Percentiles rank a stretch among this genome's conserved stretches.
Evolutionary conservation across 129 eudicot genomes (phyloP).

Genomic region (Lonicera japonica): DNA sequence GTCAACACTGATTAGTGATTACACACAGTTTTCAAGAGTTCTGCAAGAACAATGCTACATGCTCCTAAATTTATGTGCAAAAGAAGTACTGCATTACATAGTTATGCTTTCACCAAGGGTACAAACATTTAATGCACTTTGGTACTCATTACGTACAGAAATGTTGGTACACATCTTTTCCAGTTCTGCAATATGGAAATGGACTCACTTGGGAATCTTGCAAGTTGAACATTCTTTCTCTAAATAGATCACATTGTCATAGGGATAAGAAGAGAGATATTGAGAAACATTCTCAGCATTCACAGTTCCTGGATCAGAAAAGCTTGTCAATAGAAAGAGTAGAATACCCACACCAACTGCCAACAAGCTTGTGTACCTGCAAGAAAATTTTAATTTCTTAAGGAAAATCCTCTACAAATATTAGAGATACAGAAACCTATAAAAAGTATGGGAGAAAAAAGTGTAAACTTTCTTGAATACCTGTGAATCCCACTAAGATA

Average conservation of each 20-base stretch:
- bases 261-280: conserved; percentile 77
- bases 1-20: conserved; percentile 6
- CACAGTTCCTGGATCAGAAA: conserved; percentile 91
- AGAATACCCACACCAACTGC: conserved; percentile 84
- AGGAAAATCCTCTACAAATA: too few relatives aligned
- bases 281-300: conserved; percentile 61
- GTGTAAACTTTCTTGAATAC: conserved; percentile 24
- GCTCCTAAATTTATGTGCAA: not conserved
- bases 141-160: too few relatives aligned
- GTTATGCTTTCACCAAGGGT: too few relatives aligned
- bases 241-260: conserved; percentile 74
- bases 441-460: not conserved
- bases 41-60: not conserved
- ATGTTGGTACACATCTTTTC: too few relatives aligned
- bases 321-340: conserved; percentile 86
- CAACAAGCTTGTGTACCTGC: conserved; percentile 81
- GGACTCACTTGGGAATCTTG: conserved; percentile 72
- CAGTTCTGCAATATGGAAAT: not conserved
- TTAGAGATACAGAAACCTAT: not conserved
- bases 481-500: conserved; percentile 79
- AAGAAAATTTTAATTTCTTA: conserved; percentile 1
- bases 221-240: conserved; percentile 94
- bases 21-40: too few relatives aligned
- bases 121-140: too few relatives aligned
- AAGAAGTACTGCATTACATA: not conserved